Conservation (phyloP, 768 basidiomycete genomes). For the Scleroderma bovista region DNA sequence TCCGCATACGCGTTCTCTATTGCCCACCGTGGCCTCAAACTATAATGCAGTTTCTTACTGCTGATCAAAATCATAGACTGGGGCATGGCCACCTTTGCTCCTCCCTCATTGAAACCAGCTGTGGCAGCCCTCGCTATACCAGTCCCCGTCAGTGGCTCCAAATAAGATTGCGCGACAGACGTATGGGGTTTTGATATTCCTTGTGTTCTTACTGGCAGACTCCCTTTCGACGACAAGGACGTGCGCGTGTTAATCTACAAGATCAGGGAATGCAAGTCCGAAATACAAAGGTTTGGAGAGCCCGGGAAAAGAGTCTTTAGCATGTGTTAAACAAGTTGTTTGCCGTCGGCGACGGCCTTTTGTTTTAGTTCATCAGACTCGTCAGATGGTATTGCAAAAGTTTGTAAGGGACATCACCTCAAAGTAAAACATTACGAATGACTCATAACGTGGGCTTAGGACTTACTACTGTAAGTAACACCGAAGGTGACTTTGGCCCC, state of each 20-base stretch:
- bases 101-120: conserved; percentile 89
- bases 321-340: too few relatives aligned
- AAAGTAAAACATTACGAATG: too few relatives aligned
- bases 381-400: too few relatives aligned
- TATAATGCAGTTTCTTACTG: conserved; percentile 75
- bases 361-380: too few relatives aligned
- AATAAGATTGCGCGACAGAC: conserved; percentile 86
- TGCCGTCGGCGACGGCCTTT: too few relatives aligned
- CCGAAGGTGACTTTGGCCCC: too few relatives aligned
- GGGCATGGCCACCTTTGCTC: conserved; percentile 97
- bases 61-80: conserved; percentile 96
- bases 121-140: conserved; percentile 95
- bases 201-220: conserved; percentile 82
- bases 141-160: conserved; percentile 85
- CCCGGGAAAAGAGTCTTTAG: conserved; percentile 79
- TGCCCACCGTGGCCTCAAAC: conserved; percentile 96
- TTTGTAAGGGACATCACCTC: too few relatives aligned
- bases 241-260: conserved; percentile 71
- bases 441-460: too few relatives aligned
- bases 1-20: conserved; percentile 98
- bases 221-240: conserved; percentile 94
- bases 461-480: too few relatives aligned
- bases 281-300: conserved; percentile 76
- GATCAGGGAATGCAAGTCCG: conserved; percentile 82
- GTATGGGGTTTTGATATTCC: conserved; percentile 97